phyloP scores from a whole-genome alignment of 1,139 yeast genomes.

The Debaryomyces fabryi region DNA sequence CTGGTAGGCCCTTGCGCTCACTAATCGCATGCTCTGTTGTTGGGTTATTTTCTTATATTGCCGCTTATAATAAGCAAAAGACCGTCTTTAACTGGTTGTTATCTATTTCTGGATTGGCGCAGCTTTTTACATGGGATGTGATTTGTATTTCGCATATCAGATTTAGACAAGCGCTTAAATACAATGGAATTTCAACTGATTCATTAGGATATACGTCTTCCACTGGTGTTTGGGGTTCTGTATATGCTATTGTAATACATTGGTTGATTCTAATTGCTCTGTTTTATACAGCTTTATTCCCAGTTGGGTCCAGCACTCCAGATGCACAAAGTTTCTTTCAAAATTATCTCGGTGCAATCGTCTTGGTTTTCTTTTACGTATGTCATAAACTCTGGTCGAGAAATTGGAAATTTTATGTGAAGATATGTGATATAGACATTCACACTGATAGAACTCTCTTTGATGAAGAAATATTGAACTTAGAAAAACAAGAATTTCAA shows the following conservation, averaged over 20 bases:
- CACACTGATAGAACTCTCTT: conserved; percentile 36
- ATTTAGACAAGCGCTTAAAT: conserved; percentile 32
- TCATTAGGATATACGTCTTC: conserved; percentile 33
- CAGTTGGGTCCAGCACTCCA: conserved; percentile 31
- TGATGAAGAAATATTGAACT: conserved; percentile 39
- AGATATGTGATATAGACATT: conserved; percentile 37
- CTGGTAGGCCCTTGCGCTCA: conserved; percentile 46
- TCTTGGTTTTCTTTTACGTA: conserved; percentile 33
- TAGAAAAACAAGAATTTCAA: conserved; percentile 38
- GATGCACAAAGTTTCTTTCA: conserved; percentile 38
- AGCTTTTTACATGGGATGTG: conserved; percentile 41
- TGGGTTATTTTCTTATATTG: conserved; percentile 27
- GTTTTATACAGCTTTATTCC: conserved; percentile 45
- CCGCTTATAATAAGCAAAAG: conserved; percentile 32
- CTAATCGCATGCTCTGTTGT: conserved; percentile 27
- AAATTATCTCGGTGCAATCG: conserved; percentile 38
- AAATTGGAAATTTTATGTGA: conserved; percentile 34
- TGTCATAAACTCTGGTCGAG: conserved; percentile 38
- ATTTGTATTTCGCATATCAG: conserved; percentile 34
- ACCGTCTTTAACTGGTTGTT: conserved; percentile 44
- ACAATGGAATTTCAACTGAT: conserved; percentile 28
- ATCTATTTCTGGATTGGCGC: conserved; percentile 42
- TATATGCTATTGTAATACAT: conserved; percentile 29
- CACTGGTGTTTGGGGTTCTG: conserved; percentile 34
- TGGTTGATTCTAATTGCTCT: conserved; percentile 33